Percentiles rank a stretch among this genome's conserved stretches.
Conservation (phyloP, 352 stramenopile species). For the Globisporangium apiculatum region DNA sequence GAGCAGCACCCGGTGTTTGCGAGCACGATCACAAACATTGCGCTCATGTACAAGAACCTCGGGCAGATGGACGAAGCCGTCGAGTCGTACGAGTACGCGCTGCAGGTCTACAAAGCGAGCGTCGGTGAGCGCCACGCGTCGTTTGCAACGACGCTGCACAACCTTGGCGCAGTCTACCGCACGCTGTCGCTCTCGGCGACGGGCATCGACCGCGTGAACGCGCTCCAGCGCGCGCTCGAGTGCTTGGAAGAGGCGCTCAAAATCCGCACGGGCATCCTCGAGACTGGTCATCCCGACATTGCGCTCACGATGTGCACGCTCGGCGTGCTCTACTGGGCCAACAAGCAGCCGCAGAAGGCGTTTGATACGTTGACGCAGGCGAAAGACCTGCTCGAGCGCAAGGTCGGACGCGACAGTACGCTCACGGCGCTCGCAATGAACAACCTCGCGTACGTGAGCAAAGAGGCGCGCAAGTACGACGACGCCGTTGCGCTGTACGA, state of each 20-base stretch:
- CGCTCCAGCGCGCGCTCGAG: conserved; percentile 59
- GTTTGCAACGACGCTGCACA: conserved; percentile 80
- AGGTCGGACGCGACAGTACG: conserved; percentile 43
- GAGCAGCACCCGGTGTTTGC: conserved; percentile 75
- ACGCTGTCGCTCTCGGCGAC: conserved; percentile 40
- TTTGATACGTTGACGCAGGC: conserved; percentile 56
- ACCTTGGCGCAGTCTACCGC: conserved; percentile 72
- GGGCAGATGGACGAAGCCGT: conserved; percentile 68
- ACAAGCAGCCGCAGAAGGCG: conserved; percentile 67
- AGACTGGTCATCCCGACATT: conserved; percentile 70
- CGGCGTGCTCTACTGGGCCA: conserved; percentile 76
- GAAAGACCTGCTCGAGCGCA: conserved; percentile 46
- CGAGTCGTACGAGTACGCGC: conserved; percentile 73
- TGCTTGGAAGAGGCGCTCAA: conserved; percentile 79
- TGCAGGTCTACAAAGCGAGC: conserved; percentile 74
- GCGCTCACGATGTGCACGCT: conserved; percentile 78
- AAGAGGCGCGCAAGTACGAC: conserved; percentile 64
- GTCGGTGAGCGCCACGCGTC: conserved; percentile 79
- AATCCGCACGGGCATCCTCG: conserved; percentile 59
- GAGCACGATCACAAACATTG: conserved; percentile 83
- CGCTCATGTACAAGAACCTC: conserved; percentile 85
- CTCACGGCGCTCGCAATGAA: conserved; percentile 78
- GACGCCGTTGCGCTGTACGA: conserved; percentile 63
- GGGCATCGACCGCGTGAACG: conserved; percentile 63
- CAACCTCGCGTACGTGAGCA: conserved; percentile 77